A percentile compares a stretch with the other conserved stretches of the same genome.
These are phyloP conservation scores for Aspergillus fumigatiaffinis DNA, from an alignment of 2,329 filamentous ascomycete species.

Conservation along the genomic window DNA sequence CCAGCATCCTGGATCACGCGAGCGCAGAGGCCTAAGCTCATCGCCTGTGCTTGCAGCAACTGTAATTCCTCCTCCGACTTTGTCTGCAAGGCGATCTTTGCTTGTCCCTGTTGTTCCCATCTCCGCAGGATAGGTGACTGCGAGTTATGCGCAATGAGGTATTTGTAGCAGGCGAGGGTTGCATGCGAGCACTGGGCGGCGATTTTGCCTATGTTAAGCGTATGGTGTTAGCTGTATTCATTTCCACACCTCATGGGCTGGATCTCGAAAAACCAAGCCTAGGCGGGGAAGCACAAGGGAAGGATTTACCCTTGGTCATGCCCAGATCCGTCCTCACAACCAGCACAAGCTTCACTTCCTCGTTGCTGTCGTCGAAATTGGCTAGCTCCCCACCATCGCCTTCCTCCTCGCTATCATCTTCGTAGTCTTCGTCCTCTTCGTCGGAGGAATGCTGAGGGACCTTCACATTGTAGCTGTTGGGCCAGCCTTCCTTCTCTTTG, in stretches of 20 bases:
- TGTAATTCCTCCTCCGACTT: conserved; percentile 78
- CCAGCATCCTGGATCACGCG: conserved; percentile 94
- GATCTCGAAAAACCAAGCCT: not conserved
- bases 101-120: conserved; percentile 84
- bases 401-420: conserved; percentile 65
- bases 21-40: conserved; percentile 79
- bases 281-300: conserved; percentile 1
- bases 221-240: not conserved
- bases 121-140: conserved; percentile 63
- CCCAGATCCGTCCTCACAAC: conserved; percentile 91
- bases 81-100: conserved; percentile 87
- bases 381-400: conserved; percentile 50
- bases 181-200: conserved; percentile 93
- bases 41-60: conserved; percentile 73
- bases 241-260: not conserved
- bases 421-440: conserved; percentile 49
- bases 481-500: conserved; percentile 43
- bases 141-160: conserved; percentile 57
- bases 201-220: conserved; percentile 72
- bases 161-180: conserved; percentile 96
- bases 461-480: conserved; percentile 52
- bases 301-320: conserved; percentile 82
- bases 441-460: conserved; percentile 42
- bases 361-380: conserved; percentile 51
- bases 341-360: conserved; percentile 92